Conservation (phyloP, 345 rosid species). For the Lepidium aucheri region DNA sequence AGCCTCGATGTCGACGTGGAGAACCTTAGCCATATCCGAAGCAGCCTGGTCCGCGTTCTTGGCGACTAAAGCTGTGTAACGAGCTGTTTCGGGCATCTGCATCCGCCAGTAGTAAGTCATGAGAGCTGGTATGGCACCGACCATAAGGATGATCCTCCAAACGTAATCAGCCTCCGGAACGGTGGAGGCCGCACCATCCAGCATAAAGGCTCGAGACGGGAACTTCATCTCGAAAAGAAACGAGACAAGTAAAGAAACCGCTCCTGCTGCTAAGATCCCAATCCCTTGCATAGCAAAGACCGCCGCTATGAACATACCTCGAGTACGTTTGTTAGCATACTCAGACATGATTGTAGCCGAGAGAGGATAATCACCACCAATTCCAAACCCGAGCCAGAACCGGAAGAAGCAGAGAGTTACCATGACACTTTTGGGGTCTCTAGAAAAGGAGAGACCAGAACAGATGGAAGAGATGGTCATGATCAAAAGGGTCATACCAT, state of each 20-base stretch:
- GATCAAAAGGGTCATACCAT: conserved; percentile 55
- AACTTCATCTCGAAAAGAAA: conserved; percentile 28
- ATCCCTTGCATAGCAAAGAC: conserved; percentile 83
- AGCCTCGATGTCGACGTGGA: conserved; percentile 47
- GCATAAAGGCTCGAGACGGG: conserved; percentile 34
- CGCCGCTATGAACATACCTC: conserved; percentile 64
- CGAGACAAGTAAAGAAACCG: conserved; percentile 40
- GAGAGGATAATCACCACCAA: conserved; percentile 80
- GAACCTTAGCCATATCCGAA: conserved; percentile 64
- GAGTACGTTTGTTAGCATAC: conserved; percentile 67
- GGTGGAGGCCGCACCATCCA: conserved; percentile 36
- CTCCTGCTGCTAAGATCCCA: conserved; percentile 61
- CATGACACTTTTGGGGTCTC: conserved; percentile 33
- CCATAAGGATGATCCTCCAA: conserved; percentile 62
- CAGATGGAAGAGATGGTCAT: conserved; percentile 54
- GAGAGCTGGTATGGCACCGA: conserved; percentile 62
- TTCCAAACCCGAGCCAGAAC: conserved; percentile 85
- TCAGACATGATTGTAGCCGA: conserved; percentile 91
- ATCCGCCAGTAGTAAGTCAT: conserved; percentile 62
- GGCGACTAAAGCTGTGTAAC: conserved; percentile 63
- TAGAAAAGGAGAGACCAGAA: conserved; percentile 58
- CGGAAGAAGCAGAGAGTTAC: conserved; percentile 71
- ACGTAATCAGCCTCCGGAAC: conserved; percentile 55
- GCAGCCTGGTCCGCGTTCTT: conserved; percentile 60
- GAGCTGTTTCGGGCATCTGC: conserved; percentile 87